Percentiles rank a stretch among this genome's conserved stretches.
These are phyloP conservation scores for Stentor coeruleus DNA, from an alignment of 73 alveolate species.

Conservation along the genomic window DNA sequence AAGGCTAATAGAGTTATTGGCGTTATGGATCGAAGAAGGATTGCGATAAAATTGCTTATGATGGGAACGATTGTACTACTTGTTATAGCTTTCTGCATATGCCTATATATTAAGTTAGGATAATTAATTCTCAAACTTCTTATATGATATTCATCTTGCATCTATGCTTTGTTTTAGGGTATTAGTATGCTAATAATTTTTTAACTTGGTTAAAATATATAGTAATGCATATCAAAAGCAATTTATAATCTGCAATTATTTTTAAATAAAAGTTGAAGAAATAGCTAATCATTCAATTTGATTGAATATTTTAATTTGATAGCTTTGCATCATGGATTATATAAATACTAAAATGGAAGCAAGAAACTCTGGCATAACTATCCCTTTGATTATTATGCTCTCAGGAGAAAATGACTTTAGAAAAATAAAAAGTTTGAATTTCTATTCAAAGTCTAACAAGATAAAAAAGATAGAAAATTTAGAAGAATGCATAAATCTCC, in stretches of 20 bases:
- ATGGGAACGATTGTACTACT: conserved; percentile 5
- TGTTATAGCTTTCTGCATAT: neutral
- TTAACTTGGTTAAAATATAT: too few relatives aligned
- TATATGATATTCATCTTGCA: too few relatives aligned
- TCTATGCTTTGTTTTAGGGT: too few relatives aligned
- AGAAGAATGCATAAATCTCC: neutral
- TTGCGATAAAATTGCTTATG: conserved; percentile 5
- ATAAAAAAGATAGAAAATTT: neutral
- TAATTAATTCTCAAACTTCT: too few relatives aligned
- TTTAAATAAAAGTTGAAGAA: too few relatives aligned
- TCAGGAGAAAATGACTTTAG: neutral
- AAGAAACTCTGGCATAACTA: neutral
- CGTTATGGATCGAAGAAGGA: conserved; percentile 13
- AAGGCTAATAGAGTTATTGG: conserved; percentile 20
- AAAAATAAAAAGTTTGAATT: neutral
- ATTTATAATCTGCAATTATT: too few relatives aligned
- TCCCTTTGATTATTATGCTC: neutral
- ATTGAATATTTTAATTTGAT: too few relatives aligned
- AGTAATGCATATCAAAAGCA: too few relatives aligned
- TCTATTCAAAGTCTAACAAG: neutral
- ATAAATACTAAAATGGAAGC: neutral
- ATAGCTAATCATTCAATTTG: too few relatives aligned
- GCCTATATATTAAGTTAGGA: conserved; percentile 9
- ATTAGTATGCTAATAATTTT: too few relatives aligned
- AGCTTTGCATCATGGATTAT: too few relatives aligned